These are phyloP conservation scores for Blastosporella zonata DNA, from an alignment of 1,284 basidiomycete species.

Conservation along the genomic window DNA sequence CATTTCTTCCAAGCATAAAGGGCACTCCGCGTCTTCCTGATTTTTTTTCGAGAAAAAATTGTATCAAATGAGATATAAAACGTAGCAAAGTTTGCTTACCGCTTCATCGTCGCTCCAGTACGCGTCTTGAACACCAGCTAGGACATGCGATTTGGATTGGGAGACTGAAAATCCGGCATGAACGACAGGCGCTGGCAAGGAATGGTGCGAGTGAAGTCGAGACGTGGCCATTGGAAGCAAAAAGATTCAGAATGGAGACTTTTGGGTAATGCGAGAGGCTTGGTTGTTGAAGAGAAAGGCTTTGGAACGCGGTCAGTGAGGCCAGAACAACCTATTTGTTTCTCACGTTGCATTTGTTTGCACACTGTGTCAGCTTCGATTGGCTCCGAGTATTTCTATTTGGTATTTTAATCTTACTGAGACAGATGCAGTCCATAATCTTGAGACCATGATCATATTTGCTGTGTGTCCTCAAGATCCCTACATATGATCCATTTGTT, in stretches of 20 bases:
- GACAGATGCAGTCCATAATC: too few relatives aligned
- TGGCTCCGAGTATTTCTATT: neutral
- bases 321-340: conserved; percentile 23
- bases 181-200: conserved; percentile 68
- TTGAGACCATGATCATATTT: too few relatives aligned
- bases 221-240: conserved; percentile 39
- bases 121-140: conserved; percentile 93
- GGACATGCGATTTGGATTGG: conserved; percentile 79
- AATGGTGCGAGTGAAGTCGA: conserved; percentile 49
- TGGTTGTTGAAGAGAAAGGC: conserved; percentile 19
- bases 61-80: conserved; percentile 6
- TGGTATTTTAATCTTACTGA: too few relatives aligned
- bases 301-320: conserved; percentile 29
- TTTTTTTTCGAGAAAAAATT: neutral
- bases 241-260: neutral
- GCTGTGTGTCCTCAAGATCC: too few relatives aligned
- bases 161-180: conserved; percentile 65
- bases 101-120: conserved; percentile 97
- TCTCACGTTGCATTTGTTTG: conserved; percentile 30
- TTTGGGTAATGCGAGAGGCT: conserved; percentile 12
- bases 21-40: conserved; percentile 97
- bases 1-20: conserved; percentile 98
- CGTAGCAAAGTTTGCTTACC: conserved; percentile 34
- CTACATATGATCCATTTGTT: too few relatives aligned
- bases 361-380: neutral